phyloP scores from a whole-genome alignment of 129 eudicot species.

The sunflower (Helianthus annuus) region DNA sequence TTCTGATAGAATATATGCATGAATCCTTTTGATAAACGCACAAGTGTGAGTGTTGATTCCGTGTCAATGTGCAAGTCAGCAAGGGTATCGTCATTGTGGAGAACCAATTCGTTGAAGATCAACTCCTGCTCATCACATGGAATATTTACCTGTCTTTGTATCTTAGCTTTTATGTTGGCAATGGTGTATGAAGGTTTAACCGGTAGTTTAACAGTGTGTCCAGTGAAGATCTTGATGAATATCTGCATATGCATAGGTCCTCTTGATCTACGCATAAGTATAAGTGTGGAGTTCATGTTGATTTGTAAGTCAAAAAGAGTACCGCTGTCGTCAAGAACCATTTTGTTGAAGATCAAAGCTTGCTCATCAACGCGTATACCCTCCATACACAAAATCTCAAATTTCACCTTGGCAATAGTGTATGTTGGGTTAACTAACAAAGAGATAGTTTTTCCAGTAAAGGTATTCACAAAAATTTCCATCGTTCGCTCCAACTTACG shows the following conservation, averaged over 20 bases:
- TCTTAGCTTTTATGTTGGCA: background rate
- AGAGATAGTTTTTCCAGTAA: background rate
- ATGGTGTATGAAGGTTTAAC: background rate
- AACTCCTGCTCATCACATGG: background rate
- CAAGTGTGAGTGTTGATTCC: background rate
- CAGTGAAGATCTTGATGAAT: background rate
- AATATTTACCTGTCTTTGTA: background rate
- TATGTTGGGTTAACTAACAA: background rate
- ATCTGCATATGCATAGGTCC: background rate
- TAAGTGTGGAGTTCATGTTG: slow-evolving; percentile 19
- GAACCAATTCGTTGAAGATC: background rate
- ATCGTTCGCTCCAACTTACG: background rate
- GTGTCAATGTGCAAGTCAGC: background rate
- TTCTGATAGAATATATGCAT: background rate
- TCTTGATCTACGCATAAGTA: background rate
- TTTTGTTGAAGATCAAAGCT: background rate
- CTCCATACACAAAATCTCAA: background rate
- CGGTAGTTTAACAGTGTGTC: background rate
- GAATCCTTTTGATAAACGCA: background rate
- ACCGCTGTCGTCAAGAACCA: background rate
- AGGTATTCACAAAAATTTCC: background rate
- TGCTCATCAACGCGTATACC: background rate
- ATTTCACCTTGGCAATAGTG: background rate
- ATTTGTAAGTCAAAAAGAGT: background rate
- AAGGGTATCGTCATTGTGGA: background rate